phyloP scores from a whole-genome alignment of 441 rosid genomes.

The Pelargonium citronellum region DNA sequence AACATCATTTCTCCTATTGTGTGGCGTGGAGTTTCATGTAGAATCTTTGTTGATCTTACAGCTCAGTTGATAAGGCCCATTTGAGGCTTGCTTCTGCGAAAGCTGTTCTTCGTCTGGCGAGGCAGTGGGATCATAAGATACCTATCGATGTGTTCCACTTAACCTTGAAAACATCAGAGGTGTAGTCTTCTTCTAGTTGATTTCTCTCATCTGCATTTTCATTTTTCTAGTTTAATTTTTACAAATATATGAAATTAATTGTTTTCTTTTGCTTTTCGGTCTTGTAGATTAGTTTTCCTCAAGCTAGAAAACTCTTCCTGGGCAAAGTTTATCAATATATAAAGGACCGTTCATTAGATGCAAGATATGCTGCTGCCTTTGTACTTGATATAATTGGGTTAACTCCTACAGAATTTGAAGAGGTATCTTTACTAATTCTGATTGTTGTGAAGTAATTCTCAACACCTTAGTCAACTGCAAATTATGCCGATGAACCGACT shows the following conservation, averaged over 20 bases:
- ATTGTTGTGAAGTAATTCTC: constrained; percentile 21
- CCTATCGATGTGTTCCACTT: constrained; percentile 74
- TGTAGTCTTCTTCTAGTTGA: constrained; percentile 25
- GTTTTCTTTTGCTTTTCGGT: constrained; percentile 14
- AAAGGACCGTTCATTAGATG: constrained; percentile 84
- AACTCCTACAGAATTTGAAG: constrained; percentile 54
- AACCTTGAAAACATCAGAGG: constrained; percentile 73
- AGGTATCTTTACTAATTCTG: constrained; percentile 46
- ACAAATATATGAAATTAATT: constrained; percentile 8
- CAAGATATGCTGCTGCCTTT: constrained; percentile 86
- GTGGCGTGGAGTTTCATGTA: constrained; percentile 20
- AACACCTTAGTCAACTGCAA: constrained; percentile 3
- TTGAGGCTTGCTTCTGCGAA: constrained; percentile 92
- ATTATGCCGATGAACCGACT: constrained; percentile 7
- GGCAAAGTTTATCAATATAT: constrained; percentile 85
- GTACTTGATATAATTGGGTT: constrained; percentile 46
- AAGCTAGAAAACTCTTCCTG: constrained; percentile 70
- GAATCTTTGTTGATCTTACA: constrained; percentile 40
- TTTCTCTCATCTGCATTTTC: constrained; percentile 15
- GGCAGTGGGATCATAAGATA: constrained; percentile 88
- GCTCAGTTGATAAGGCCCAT: constrained; percentile 87
- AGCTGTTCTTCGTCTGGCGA: constrained; percentile 86
- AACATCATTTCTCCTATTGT: constrained; percentile 18
- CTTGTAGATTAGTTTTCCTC: constrained; percentile 67
- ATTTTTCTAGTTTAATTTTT: background rate